These are phyloP conservation scores for Elsinoe arachidis DNA, from an alignment of 2,329 filamentous ascomycete species.

Conservation along the genomic window DNA sequence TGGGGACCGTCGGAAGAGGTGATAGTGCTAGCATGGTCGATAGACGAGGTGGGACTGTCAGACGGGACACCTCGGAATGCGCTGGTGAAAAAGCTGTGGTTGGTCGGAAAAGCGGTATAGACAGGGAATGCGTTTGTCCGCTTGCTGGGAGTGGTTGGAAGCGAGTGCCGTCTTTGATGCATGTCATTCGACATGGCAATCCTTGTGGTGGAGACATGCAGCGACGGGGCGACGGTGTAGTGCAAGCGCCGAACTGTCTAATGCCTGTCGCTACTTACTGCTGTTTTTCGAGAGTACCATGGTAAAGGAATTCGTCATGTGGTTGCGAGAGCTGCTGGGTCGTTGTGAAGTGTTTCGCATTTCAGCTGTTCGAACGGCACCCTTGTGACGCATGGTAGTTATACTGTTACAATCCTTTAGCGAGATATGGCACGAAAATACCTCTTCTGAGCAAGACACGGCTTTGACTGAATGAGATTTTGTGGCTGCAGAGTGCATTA, in stretches of 20 bases:
- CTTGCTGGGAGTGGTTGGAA: background rate
- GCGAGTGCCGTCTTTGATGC: background rate
- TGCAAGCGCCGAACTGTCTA: background rate
- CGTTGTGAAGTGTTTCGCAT: background rate
- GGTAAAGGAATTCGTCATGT: background rate
- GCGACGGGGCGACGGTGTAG: background rate
- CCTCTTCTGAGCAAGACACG: background rate
- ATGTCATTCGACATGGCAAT: background rate
- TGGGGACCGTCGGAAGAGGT: background rate
- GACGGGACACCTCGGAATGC: background rate
- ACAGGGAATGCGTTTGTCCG: background rate
- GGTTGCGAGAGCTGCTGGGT: background rate
- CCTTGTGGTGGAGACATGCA: background rate
- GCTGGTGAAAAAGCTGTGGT: background rate
- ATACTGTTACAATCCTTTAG: background rate
- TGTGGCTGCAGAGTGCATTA: background rate
- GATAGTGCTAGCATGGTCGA: background rate
- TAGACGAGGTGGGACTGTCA: background rate
- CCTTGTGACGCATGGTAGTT: background rate
- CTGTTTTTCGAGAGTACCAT: background rate
- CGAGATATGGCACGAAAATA: background rate
- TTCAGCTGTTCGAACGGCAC: background rate
- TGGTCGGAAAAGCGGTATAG: conserved; percentile 4
- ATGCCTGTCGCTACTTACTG: background rate
- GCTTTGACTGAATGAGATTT: no score